Evolutionary conservation across 805 yeast genomes (phyloP).

Genomic region (Kluyveromyces starmeri): DNA sequence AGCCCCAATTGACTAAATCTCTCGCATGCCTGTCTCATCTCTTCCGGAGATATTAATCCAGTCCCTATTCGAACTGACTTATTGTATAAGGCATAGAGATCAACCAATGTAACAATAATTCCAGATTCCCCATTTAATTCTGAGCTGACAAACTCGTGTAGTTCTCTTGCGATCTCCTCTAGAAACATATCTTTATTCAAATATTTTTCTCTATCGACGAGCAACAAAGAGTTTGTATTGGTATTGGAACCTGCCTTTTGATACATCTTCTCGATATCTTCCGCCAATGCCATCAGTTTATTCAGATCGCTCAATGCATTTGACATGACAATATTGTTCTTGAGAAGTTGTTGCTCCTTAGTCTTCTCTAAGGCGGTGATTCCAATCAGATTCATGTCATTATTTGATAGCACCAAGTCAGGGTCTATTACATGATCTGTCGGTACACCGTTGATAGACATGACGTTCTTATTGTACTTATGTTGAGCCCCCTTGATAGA

Average conservation of each 20-base stretch:
- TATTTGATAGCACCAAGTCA: slow-evolving; percentile 13
- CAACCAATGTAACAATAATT: slow-evolving; percentile 46
- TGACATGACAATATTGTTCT: slow-evolving; percentile 52
- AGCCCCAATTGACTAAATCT: slow-evolving; percentile 48
- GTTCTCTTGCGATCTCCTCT: slow-evolving; percentile 68
- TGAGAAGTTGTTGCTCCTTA: slow-evolving; percentile 44
- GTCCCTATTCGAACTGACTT: slow-evolving; percentile 55
- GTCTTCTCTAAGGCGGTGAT: slow-evolving; percentile 59
- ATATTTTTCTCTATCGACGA: slow-evolving; percentile 30
- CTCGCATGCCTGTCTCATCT: slow-evolving; percentile 53
- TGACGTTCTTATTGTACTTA: slow-evolving; percentile 25
- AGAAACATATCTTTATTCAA: slow-evolving; percentile 35
- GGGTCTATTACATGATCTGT: slow-evolving; percentile 8
- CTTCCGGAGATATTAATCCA: slow-evolving; percentile 61
- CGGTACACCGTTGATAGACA: slow-evolving; percentile 25
- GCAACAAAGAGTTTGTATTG: slow-evolving; percentile 14
- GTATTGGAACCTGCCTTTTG: slow-evolving; percentile 10
- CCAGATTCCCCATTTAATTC: slow-evolving; percentile 46
- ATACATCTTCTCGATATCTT: slow-evolving; percentile 55
- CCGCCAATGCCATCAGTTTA: slow-evolving; percentile 67
- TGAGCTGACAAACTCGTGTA: slow-evolving; percentile 54
- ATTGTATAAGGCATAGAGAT: slow-evolving; percentile 55
- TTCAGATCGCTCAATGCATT: slow-evolving; percentile 70
- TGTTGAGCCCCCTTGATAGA: slow-evolving; percentile 36
- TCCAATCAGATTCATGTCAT: slow-evolving; percentile 42